A percentile compares a stretch with the other conserved stretches of the same genome.
Conservation (phyloP, 2,329 filamentous ascomycete genomes). For the Bipolaris sorokiniana region DNA sequence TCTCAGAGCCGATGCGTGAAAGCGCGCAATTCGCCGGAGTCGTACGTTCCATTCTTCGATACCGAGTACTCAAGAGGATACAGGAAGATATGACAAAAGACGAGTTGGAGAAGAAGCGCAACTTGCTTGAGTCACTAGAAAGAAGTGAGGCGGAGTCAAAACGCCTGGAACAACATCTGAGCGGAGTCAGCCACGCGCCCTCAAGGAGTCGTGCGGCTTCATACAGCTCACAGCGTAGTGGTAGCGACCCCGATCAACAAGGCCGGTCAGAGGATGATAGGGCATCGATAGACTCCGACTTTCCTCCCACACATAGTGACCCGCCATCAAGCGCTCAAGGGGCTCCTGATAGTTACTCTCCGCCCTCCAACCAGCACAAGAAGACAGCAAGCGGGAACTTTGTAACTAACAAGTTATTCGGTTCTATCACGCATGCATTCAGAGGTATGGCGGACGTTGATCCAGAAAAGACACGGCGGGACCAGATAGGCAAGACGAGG, state of each 20-base stretch:
- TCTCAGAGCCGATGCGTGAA: slow-evolving; percentile 97
- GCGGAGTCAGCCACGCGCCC: slow-evolving; percentile 68
- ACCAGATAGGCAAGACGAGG: slow-evolving; percentile 93
- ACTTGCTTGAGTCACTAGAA: slow-evolving; percentile 85
- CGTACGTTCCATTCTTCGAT: slow-evolving; percentile 85
- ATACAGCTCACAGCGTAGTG: slow-evolving; percentile 56
- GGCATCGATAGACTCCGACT: slow-evolving; percentile 93
- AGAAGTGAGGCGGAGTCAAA: slow-evolving; percentile 90
- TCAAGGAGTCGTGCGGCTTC: slow-evolving; percentile 73
- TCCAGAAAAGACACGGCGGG: slow-evolving; percentile 87
- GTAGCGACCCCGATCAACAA: slow-evolving; percentile 36
- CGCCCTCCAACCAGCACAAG: slow-evolving; percentile 62
- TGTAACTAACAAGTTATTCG: slow-evolving; percentile 92
- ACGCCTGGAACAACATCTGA: slow-evolving; percentile 91
- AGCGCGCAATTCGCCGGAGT: slow-evolving; percentile 97
- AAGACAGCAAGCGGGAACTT: slow-evolving; percentile 83
- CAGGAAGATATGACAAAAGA: slow-evolving; percentile 98
- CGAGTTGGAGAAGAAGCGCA: slow-evolving; percentile 85
- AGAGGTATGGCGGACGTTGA: slow-evolving; percentile 97
- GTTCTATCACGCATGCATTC: slow-evolving; percentile 91
- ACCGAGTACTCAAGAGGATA: slow-evolving; percentile 89
- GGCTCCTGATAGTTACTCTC: slow-evolving; percentile 55
- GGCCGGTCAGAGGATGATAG: slow-evolving; percentile 72
- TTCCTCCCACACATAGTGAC: slow-evolving; percentile 86
- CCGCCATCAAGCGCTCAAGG: slow-evolving; percentile 73